Evolutionary conservation across 768 basidiomycete genomes (phyloP), one percentile per base, ranked within the genome.

Genomic region (Erythrobasidium yunnanense): DNA sequence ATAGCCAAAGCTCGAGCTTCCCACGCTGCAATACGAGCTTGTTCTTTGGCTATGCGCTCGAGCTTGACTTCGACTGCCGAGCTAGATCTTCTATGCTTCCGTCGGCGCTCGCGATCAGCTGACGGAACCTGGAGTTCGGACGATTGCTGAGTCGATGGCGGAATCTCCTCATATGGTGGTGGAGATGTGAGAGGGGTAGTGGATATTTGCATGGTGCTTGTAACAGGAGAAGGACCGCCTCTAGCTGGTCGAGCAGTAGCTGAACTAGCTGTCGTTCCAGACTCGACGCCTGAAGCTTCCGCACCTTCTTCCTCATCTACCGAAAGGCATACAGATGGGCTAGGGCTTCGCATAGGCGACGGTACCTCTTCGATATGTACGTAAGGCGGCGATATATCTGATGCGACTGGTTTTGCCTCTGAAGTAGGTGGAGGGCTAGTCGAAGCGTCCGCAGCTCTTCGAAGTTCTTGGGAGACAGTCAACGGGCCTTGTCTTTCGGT

Each of bases 21-120:
- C 49, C 23, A 51, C 11, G 23, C 49, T 25, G 49, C 46, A 34
- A 17, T 32, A 78, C 54, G 8, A 15, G 49, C 49, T 51, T 25
- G 11, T 51, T 51, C 38, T n/a, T 42, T 42, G 11, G 38, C 38
- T n/a, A 11, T 11, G n/a, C 38, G 38, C 38, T 42, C 38, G 11
- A 25, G 49, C 49, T 15, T 18, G 49, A 51, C 11, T 23, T 45
- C n/a, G 38, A 51, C 49, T 42, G 38, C 11, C 38, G 38, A n/a
- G n/a, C n/a, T n/a, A n/a, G n/a, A n/a, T n/a, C n/a, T n/a, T n/a
- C n/a, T n/a, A n/a, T n/a, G n/a, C n/a, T n/a, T n/a, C n/a, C n/a
- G n/a, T n/a, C n/a, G n/a, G n/a, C n/a, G n/a, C n/a, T n/a, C n/a
- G n/a, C n/a, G n/a, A n/a, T n/a, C n/a, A n/a, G n/a, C n/a, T n/a